Conservation (phyloP, 164 flowering plant species). For the Warburgia ugandensis region DNA sequence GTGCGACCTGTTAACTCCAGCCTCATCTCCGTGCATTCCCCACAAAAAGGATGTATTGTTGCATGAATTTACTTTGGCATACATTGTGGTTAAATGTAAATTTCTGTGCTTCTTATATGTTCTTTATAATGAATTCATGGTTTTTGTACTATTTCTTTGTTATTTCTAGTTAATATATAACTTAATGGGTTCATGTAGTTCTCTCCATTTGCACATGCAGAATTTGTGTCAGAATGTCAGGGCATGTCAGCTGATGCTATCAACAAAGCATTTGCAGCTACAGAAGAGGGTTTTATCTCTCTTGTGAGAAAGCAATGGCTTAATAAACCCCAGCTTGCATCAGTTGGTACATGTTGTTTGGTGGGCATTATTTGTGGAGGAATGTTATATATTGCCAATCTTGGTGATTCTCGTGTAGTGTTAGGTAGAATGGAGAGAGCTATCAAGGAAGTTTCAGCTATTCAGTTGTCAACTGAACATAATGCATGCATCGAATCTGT, state of each 20-base stretch:
- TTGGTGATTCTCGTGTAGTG: conserved; percentile 88
- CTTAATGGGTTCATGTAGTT: too few relatives aligned
- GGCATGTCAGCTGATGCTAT: conserved; percentile 69
- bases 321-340: conserved; percentile 65
- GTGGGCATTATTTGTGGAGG: conserved; percentile 76
- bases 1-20: too few relatives aligned
- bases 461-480: conserved; percentile 82
- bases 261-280: conserved; percentile 54
- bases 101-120: neutral
- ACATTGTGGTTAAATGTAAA: too few relatives aligned
- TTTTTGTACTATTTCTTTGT: neutral
- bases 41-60: too few relatives aligned
- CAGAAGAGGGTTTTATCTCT: conserved; percentile 71
- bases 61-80: too few relatives aligned
- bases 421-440: conserved; percentile 56
- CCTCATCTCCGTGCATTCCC: too few relatives aligned
- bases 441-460: conserved; percentile 41
- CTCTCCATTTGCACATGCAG: conserved; percentile 54
- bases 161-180: neutral
- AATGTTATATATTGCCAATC: conserved; percentile 66
- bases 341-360: conserved; percentile 92
- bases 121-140: too few relatives aligned
- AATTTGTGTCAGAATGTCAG: conserved; percentile 46
- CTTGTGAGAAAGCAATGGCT: conserved; percentile 60
- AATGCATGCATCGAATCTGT: conserved; percentile 79